phyloP scores from a whole-genome alignment of 202 grass and related monocot species.

The Zizania palustris region DNA sequence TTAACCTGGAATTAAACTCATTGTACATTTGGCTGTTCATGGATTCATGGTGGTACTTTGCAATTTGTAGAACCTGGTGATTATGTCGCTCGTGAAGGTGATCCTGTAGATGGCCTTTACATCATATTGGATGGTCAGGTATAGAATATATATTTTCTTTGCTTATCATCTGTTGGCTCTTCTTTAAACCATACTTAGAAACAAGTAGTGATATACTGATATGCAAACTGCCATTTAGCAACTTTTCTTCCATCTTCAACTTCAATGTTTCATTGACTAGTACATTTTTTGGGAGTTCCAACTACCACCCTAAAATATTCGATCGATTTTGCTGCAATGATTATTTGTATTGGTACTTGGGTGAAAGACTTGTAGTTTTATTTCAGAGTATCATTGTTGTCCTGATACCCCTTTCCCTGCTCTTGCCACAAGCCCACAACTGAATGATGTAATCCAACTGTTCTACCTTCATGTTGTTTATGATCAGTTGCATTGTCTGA shows the following conservation, averaged over 20 bases:
- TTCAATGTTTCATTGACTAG: constrained; percentile 15
- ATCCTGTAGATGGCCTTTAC: constrained; percentile 82
- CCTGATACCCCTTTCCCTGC: not conserved
- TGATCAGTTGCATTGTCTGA: constrained; percentile 10
- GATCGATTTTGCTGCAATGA: constrained; percentile 1
- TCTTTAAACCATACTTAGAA: not conserved
- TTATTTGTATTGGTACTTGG: constrained; percentile 20
- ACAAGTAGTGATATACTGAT: not conserved
- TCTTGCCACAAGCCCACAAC: not conserved
- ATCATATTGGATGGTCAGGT: constrained; percentile 95
- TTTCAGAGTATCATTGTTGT: not conserved
- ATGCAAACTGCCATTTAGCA: not conserved
- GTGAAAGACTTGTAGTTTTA: constrained; percentile 11
- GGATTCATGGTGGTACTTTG: constrained; percentile 17
- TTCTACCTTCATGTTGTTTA: not conserved
- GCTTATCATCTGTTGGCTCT: constrained; percentile 5
- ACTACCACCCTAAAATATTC: not conserved
- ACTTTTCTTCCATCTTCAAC: not conserved
- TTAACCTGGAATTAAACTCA: constrained; percentile 2
- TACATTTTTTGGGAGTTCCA: not conserved
- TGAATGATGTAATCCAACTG: constrained; percentile 3
- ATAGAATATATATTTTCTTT: constrained; percentile 7
- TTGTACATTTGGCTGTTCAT: constrained; percentile 7
- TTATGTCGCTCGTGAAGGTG: constrained; percentile 74
- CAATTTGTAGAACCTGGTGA: constrained; percentile 59